Evolutionary conservation across 176 grass and related monocot genomes (phyloP), one percentile per base, ranked within the genome.

Genomic region (Triticum monococcum): DNA sequence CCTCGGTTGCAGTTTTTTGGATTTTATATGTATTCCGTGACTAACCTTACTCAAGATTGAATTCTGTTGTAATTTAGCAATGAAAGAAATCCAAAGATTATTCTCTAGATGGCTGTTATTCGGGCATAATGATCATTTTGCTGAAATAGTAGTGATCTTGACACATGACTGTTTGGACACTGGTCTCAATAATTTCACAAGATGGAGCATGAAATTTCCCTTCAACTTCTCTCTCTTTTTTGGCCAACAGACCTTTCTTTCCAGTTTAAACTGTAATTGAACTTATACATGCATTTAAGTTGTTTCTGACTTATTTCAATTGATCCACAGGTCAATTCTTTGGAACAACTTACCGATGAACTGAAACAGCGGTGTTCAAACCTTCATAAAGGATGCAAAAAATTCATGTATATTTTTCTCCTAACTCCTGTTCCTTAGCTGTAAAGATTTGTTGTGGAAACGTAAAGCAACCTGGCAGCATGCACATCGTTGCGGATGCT

Each of bases 321-420:
- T 65, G 31, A 67, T 79, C 37, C 77, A 30, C 64, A 98, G 93
- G 91, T 98, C 78, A 90, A 89, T 90, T 96, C 92, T 68, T 85
- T 98, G 85, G 97, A 98, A 88, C 97, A 98, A 82, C 72, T 91
- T 28, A 87, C 90, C 45, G 97, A 98, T 87, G 97, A 96, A 80
- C 59, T 98, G 84, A 95, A 96, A 89, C 91, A 94, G 50, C 92
- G 93, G 5, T 98, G 97, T 64, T 93, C 90, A 41, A 92, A 92
- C 60, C 92, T 98, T 87, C 90, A 98, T 23, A 98, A 94, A 79
- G 94, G 97, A 74, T 98, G 93, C 38, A 95, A 92, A 85, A 86
- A 81, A 94, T 98, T 96, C 87, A 92, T 98, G 97, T 98, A 87
- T 62, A 80, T 81, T 84, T 87, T 84, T 82, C 25, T 78, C 48